Conservation (phyloP, 2,329 filamentous ascomycete species). For the Trichoderma simmonsii region DNA sequence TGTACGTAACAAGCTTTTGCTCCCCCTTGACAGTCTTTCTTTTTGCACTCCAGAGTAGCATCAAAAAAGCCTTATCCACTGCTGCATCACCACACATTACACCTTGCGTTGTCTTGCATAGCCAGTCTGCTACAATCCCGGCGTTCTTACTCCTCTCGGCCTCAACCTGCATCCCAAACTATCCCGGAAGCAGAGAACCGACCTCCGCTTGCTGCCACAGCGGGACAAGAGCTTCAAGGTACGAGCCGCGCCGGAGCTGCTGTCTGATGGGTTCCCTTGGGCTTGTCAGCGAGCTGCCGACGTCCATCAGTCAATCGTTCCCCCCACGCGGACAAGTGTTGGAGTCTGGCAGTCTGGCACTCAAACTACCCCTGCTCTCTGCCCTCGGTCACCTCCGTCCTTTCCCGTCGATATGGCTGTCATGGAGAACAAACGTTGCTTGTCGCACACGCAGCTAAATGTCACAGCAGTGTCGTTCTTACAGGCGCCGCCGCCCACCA, state of each 20-base stretch:
- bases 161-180: slow-evolving; percentile 9
- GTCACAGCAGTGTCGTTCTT: slow-evolving; percentile 7
- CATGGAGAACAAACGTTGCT: neutral
- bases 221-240: slow-evolving; percentile 15
- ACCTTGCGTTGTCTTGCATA: neutral
- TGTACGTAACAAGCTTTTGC: slow-evolving; percentile 4
- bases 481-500: slow-evolving; percentile 6
- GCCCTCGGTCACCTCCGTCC: neutral
- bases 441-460: slow-evolving; percentile 9
- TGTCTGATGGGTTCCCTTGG: slow-evolving; percentile 10
- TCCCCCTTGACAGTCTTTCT: neutral
- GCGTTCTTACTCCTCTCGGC: slow-evolving; percentile 14
- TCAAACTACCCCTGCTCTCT: neutral
- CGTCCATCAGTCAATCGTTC: slow-evolving; percentile 15
- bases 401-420: slow-evolving; percentile 4
- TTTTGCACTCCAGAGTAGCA: neutral
- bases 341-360: neutral
- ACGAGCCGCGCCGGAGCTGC: slow-evolving; percentile 14
- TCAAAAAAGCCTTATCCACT: neutral
- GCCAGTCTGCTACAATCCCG: neutral
- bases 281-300: slow-evolving; percentile 11
- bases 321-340: slow-evolving; percentile 18
- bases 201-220: slow-evolving; percentile 8
- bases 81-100: neutral
- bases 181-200: slow-evolving; percentile 18